A percentile compares a stretch with the other conserved stretches of the same genome.
These are phyloP conservation scores for Erysimum cheiranthoides DNA, from an alignment of 345 rosid species.

Conservation along the genomic window DNA sequence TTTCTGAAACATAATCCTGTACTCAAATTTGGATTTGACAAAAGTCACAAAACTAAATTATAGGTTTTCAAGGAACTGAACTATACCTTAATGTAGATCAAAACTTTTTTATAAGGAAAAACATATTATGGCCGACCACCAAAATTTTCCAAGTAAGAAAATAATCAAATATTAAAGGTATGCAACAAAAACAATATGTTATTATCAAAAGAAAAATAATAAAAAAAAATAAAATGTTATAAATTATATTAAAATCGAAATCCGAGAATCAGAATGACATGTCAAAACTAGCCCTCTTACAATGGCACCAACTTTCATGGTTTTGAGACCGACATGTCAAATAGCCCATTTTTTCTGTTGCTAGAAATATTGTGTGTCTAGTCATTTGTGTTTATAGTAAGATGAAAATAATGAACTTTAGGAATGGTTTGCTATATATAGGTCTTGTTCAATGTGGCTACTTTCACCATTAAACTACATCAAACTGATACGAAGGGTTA, in stretches of 20 bases:
- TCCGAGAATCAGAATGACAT: neutral
- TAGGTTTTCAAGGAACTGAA: neutral
- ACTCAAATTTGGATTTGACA: neutral
- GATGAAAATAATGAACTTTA: no score
- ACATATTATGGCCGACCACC: neutral
- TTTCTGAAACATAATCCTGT: neutral
- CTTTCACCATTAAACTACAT: neutral
- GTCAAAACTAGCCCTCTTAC: neutral
- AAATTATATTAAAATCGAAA: neutral
- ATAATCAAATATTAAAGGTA: neutral
- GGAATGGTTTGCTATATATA: neutral
- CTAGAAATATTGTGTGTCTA: neutral
- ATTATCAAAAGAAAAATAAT: no score
- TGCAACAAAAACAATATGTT: neutral
- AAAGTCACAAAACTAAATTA: neutral
- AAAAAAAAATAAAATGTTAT: neutral
- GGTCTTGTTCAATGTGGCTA: neutral
- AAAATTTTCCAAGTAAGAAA: neutral
- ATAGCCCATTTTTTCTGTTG: neutral
- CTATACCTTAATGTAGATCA: neutral
- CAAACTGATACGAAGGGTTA: neutral
- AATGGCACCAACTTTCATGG: slow-evolving; percentile 10
- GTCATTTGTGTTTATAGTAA: no score
- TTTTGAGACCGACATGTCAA: slow-evolving; percentile 15
- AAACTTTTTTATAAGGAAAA: neutral